Evolutionary conservation across 2,329 filamentous ascomycete genomes (phyloP).

Genomic region (Penicillium sp.): DNA sequence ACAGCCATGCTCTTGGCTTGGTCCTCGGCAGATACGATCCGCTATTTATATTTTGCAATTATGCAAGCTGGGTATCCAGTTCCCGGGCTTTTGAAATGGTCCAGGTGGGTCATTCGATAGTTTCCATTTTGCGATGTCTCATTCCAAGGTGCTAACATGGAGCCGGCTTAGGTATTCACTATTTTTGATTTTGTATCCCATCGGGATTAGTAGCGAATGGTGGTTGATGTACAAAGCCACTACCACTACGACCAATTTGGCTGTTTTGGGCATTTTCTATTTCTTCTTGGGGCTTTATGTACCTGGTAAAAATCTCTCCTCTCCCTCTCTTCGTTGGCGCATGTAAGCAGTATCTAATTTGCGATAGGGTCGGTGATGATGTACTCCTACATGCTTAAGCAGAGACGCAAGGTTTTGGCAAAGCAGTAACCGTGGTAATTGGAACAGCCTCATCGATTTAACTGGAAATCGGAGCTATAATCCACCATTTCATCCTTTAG

Average conservation of each 20-base stretch:
- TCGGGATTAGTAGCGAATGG: conserved; percentile 32
- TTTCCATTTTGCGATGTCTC: background rate
- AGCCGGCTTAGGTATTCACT: conserved; percentile 25
- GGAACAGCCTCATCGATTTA: background rate
- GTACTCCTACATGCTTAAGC: conserved; percentile 33
- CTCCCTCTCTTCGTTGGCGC: background rate
- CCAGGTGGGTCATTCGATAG: conserved; percentile 17
- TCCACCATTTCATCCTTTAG: background rate
- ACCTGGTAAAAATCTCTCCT: conserved; percentile 21
- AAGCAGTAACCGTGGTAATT: background rate
- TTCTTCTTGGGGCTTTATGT: conserved; percentile 30
- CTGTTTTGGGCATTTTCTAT: conserved; percentile 21
- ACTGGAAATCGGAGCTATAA: background rate
- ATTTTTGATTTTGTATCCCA: conserved; percentile 29
- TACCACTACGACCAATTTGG: conserved; percentile 2
- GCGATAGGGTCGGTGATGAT: conserved; percentile 30
- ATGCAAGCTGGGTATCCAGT: conserved; percentile 18
- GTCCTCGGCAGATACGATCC: conserved; percentile 27
- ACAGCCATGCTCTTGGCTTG: conserved; percentile 29
- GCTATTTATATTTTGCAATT: conserved; percentile 28
- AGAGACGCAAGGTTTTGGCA: conserved; percentile 24
- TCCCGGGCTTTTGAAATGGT: conserved; percentile 19
- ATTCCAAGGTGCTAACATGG: background rate
- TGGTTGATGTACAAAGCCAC: conserved; percentile 31
- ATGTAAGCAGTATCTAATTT: background rate